Base-by-base conservation (phyloP, 1,139 yeast species). In the Zygoascus meyerae region DNA sequence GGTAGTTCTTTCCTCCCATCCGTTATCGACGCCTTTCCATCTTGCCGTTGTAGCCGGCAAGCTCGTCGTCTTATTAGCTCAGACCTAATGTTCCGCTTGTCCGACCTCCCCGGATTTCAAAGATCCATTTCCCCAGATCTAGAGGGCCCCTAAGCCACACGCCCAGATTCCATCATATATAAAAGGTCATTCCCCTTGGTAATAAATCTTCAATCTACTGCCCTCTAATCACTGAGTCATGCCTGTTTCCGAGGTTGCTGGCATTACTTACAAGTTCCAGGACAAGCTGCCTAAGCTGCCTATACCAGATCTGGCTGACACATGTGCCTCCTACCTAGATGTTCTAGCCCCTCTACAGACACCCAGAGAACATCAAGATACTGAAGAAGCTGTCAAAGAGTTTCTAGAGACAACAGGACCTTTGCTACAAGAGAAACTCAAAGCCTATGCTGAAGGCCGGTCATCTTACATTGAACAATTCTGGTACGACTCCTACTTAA, bases 401-500 rank as follows among this genome's bases (percentile, higher is more conserved):
- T 82, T 86, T 60, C 60, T 85, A 49, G 66, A 73, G 47, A 75
- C 79, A 15, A 63, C 74, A 11, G 87, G 90, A 5, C 75, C 79
- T 29, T 71, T 75, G 48, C 72, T 87, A 54, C 86, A 84, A 55
- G 69, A 75, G 31, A 81, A 79, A 57, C 73, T 86, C 42, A 68
- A 79, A 42, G 77, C 77, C 46, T 86, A 84, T 58, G 73, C 86
- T 9, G 71, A 77, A 48, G 67, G 77, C 15, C 71, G 89, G 55
- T 78, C 85, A 46, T 82, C 94, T 8, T 87, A 83, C 65, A 87
- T 87, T 53, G 96, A 87, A 65, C 95, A 87, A 63, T 87, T 87
- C 64, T 87, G 96, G 96, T 86, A 81, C 64, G 96, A 87, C 62
- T 79, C 95, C 2, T 87, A 87, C 64, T 72, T 87, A 54, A 82